These are phyloP conservation scores for Hirschfeldia incana DNA, from an alignment of 345 rosid species.

Conservation along the genomic window DNA sequence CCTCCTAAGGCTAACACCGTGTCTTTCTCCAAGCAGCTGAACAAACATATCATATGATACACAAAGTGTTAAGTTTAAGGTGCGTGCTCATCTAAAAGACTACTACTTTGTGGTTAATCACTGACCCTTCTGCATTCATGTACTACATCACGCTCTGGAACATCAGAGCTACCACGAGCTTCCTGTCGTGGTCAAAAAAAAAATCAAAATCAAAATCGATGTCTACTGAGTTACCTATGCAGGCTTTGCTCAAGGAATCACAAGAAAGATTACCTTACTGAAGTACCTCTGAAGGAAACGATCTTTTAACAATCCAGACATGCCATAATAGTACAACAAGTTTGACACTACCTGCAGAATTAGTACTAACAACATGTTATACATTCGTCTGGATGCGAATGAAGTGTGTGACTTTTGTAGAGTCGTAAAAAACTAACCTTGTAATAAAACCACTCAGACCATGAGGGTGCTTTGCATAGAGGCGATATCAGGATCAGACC, in stretches of 20 bases:
- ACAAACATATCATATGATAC: conserved; percentile 18
- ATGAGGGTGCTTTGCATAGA: conserved; percentile 85
- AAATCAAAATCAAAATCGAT: conserved; percentile 3
- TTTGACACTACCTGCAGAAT: conserved; percentile 62
- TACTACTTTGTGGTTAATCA: not conserved
- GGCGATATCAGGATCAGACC: conserved; percentile 95
- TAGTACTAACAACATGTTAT: not conserved
- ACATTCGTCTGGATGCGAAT: not conserved
- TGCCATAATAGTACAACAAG: conserved; percentile 85
- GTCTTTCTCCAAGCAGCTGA: conserved; percentile 84
- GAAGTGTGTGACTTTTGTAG: not conserved
- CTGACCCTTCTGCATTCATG: conserved; percentile 82
- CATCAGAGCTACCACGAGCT: conserved; percentile 81
- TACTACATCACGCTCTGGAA: conserved; percentile 82
- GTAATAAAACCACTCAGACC: conserved; percentile 84
- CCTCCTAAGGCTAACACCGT: conserved; percentile 60
- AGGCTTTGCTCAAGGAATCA: not conserved
- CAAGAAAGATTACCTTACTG: conserved; percentile 67
- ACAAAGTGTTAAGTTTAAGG: not conserved
- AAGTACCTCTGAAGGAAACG: conserved; percentile 82
- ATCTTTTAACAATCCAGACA: conserved; percentile 86
- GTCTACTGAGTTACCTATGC: not conserved
- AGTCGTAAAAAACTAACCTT: conserved; percentile 22
- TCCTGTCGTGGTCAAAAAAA: conserved; percentile 50
- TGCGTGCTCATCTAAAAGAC: not conserved